phyloP scores from a whole-genome alignment of 2,329 filamentous ascomycete species.

The Trichoderma harzianum region DNA sequence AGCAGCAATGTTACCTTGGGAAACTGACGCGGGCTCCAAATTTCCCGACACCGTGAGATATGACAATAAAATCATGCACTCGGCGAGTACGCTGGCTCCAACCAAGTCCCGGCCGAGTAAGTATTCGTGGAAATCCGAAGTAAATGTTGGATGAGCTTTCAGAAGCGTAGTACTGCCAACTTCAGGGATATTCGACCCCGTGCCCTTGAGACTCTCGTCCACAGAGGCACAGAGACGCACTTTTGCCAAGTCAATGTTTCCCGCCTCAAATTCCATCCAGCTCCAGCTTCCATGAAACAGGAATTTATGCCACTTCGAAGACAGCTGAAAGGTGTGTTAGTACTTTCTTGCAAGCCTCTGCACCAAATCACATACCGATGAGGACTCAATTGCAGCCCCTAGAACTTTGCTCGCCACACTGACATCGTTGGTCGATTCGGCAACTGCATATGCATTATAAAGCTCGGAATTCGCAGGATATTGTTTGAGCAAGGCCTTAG shows the following conservation, averaged over 20 bases:
- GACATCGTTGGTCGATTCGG: slow-evolving; percentile 57
- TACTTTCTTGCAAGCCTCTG: neutral
- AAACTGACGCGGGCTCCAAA: slow-evolving; percentile 42
- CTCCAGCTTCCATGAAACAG: slow-evolving; percentile 60
- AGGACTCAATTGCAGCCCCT: slow-evolving; percentile 53
- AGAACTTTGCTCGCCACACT: slow-evolving; percentile 63
- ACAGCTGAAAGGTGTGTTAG: slow-evolving; percentile 24
- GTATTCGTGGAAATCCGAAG: slow-evolving; percentile 51
- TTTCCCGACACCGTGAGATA: slow-evolving; percentile 55
- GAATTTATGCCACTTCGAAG: slow-evolving; percentile 23
- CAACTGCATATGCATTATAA: slow-evolving; percentile 75
- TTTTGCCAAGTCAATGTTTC: slow-evolving; percentile 34
- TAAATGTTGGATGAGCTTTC: slow-evolving; percentile 52
- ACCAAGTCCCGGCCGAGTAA: slow-evolving; percentile 48
- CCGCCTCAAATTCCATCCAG: slow-evolving; percentile 59
- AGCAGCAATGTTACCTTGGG: slow-evolving; percentile 56
- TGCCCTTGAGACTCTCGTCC: slow-evolving; percentile 29
- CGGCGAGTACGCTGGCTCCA: slow-evolving; percentile 53
- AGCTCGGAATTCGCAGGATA: slow-evolving; percentile 61
- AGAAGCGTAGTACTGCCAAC: slow-evolving; percentile 43
- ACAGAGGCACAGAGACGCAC: slow-evolving; percentile 40
- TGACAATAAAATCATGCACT: slow-evolving; percentile 61
- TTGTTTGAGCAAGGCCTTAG: slow-evolving; percentile 70
- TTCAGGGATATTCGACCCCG: slow-evolving; percentile 18
- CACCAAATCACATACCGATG: slow-evolving; percentile 28